Evolutionary conservation across 2,329 filamentous ascomycete genomes (phyloP).

Genomic region (Cyphellophora europaea): DNA sequence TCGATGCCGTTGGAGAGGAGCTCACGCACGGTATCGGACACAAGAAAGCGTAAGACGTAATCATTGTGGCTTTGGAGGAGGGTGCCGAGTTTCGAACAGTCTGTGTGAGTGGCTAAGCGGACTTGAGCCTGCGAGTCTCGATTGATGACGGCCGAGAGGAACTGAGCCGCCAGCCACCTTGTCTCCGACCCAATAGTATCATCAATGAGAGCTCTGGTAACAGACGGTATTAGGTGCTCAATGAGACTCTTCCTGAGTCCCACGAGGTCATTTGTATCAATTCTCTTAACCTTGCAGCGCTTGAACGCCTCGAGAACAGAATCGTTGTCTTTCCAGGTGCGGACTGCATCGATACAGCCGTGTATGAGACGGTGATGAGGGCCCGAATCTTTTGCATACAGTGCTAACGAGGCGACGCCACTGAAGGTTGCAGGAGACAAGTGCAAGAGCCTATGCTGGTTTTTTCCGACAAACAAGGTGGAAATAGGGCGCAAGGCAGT

Average conservation of each 20-base stretch:
- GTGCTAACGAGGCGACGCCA: too few species aligned
- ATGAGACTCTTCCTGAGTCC: background rate
- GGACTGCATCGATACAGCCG: too few species aligned
- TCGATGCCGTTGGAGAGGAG: slow-evolving; percentile 5
- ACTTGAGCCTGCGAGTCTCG: background rate
- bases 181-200: background rate
- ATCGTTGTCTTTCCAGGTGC: too few species aligned
- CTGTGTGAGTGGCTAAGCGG: background rate
- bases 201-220: background rate
- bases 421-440: too few species aligned
- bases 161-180: slow-evolving; percentile 1
- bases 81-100: background rate
- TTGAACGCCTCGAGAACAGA: too few species aligned
- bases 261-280: background rate
- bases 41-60: slow-evolving; percentile 10
- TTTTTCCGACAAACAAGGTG: too few species aligned
- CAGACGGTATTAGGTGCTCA: background rate
- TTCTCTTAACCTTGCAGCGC: too few species aligned
- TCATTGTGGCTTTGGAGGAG: background rate
- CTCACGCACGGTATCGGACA: slow-evolving; percentile 14
- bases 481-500: too few species aligned
- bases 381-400: too few species aligned
- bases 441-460: too few species aligned
- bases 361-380: too few species aligned
- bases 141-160: background rate